These are phyloP conservation scores for Cyclotella baltica DNA, from an alignment of 108 stramenopile genomes.

Conservation along the genomic window DNA sequence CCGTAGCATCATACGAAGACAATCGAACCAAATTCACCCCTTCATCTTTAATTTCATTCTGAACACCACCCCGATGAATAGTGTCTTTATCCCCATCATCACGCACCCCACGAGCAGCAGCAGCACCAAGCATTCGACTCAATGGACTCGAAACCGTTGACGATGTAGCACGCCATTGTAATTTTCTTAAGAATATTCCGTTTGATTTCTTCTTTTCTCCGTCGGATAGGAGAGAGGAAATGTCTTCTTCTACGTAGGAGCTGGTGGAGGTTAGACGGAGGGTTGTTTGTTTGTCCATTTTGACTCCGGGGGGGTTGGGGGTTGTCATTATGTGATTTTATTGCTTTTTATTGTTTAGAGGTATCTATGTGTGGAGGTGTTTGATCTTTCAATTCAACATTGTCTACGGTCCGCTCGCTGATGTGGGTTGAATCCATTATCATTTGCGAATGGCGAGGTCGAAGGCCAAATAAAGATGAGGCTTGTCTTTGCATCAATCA, in stretches of 20 bases:
- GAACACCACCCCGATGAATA: not conserved
- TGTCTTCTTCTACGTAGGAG: conserved; percentile 18
- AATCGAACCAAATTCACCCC: too few relatives aligned
- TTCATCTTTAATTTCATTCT: too few relatives aligned
- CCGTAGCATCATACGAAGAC: not conserved
- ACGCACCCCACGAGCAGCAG: not conserved
- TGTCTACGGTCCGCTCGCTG: too few relatives aligned
- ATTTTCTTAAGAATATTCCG: not conserved
- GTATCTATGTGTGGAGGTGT: too few relatives aligned
- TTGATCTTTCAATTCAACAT: too few relatives aligned
- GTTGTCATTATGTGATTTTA: too few relatives aligned
- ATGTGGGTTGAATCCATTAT: too few relatives aligned
- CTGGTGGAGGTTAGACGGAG: conserved; percentile 20
- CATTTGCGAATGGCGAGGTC: too few relatives aligned
- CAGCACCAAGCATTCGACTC: not conserved
- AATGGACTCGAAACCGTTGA: conserved; percentile 12
- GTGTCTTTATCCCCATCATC: not conserved
- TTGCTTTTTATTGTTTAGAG: too few relatives aligned
- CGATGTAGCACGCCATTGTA: not conserved
- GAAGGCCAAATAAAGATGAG: too few relatives aligned
- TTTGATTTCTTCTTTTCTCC: not conserved
- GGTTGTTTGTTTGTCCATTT: conserved; percentile 27
- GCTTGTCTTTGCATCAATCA: too few relatives aligned
- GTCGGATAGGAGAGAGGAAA: not conserved
- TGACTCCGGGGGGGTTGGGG: conserved; percentile 22